These are phyloP conservation scores for Citrullus mucosospermus DNA, from an alignment of 306 rosid species.

Conservation along the genomic window DNA sequence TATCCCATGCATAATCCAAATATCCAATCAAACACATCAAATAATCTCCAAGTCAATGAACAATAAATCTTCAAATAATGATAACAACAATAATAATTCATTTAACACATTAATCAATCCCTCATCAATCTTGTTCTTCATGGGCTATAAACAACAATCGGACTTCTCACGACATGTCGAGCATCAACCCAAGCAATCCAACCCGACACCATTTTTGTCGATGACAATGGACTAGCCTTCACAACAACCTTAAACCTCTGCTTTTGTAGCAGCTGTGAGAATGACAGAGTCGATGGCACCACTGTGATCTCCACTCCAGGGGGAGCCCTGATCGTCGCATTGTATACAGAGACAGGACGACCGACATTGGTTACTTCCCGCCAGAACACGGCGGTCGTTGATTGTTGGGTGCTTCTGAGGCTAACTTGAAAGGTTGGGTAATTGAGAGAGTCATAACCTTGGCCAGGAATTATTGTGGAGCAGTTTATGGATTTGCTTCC, in stretches of 20 bases:
- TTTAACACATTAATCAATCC: neutral
- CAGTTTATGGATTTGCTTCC: slow-evolving; percentile 49
- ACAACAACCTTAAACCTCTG: slow-evolving; percentile 62
- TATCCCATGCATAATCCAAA: too few relatives aligned
- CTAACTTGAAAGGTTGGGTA: slow-evolving; percentile 64
- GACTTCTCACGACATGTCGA: slow-evolving; percentile 48
- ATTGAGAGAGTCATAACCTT: slow-evolving; percentile 72
- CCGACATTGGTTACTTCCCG: slow-evolving; percentile 78
- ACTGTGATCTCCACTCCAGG: slow-evolving; percentile 53
- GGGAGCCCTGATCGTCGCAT: slow-evolving; percentile 46
- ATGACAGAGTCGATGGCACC: slow-evolving; percentile 30
- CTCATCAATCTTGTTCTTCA: neutral
- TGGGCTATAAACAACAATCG: slow-evolving; percentile 52
- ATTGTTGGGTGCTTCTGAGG: slow-evolving; percentile 14
- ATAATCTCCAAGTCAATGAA: too few relatives aligned
- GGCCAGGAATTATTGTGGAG: slow-evolving; percentile 46
- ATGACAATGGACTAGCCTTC: slow-evolving; percentile 38
- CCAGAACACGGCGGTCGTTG: slow-evolving; percentile 32
- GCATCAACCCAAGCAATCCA: slow-evolving; percentile 46
- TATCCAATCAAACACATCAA: too few relatives aligned
- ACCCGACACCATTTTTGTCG: slow-evolving; percentile 35
- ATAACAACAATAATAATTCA: too few relatives aligned
- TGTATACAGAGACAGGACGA: slow-evolving; percentile 30
- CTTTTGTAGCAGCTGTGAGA: slow-evolving; percentile 34
- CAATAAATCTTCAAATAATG: too few relatives aligned